phyloP scores from a whole-genome alignment of 2,329 filamentous ascomycete genomes.

The Tolypocladium ophioglossoides region DNA sequence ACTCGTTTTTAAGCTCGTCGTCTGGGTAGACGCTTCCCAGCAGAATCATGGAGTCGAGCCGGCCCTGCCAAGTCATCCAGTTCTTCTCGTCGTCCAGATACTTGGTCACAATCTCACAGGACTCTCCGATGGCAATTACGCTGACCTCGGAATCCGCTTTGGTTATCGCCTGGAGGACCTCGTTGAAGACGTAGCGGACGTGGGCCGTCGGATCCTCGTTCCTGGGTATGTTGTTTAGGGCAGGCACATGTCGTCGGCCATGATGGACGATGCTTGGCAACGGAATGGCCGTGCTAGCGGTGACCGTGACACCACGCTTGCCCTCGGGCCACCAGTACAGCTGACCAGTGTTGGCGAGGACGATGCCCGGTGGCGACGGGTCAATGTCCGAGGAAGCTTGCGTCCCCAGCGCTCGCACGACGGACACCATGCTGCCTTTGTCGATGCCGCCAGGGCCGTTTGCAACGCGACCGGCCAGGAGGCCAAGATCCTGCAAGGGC shows the following conservation, averaged over 20 bases:
- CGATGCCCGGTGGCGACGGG: slow-evolving; percentile 41
- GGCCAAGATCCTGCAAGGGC: slow-evolving; percentile 57
- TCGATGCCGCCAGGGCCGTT: slow-evolving; percentile 55
- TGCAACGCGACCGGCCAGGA: slow-evolving; percentile 60
- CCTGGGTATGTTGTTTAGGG: slow-evolving; percentile 50
- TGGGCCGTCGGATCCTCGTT: slow-evolving; percentile 52
- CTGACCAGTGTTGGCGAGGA: slow-evolving; percentile 72
- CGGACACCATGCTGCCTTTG: slow-evolving; percentile 57
- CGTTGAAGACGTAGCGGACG: slow-evolving; percentile 54
- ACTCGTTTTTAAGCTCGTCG: slow-evolving; percentile 28
- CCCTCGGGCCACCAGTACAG: slow-evolving; percentile 63
- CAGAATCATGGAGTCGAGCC: slow-evolving; percentile 37
- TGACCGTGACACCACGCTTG: slow-evolving; percentile 46
- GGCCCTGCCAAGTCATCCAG: slow-evolving; percentile 33
- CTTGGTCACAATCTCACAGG: slow-evolving; percentile 43
- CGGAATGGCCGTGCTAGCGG: slow-evolving; percentile 47
- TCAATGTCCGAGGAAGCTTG: slow-evolving; percentile 23
- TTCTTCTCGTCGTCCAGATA: slow-evolving; percentile 47
- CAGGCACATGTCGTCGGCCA: slow-evolving; percentile 37
- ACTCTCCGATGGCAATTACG: slow-evolving; percentile 61
- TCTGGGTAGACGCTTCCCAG: slow-evolving; percentile 35
- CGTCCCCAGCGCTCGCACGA: slow-evolving; percentile 38
- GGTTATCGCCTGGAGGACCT: slow-evolving; percentile 43
- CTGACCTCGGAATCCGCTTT: slow-evolving; percentile 46
- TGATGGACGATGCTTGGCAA: slow-evolving; percentile 52